These are phyloP conservation scores for Aspergillus asperescens DNA, from an alignment of 495 filamentous ascomycete species.

Conservation along the genomic window DNA sequence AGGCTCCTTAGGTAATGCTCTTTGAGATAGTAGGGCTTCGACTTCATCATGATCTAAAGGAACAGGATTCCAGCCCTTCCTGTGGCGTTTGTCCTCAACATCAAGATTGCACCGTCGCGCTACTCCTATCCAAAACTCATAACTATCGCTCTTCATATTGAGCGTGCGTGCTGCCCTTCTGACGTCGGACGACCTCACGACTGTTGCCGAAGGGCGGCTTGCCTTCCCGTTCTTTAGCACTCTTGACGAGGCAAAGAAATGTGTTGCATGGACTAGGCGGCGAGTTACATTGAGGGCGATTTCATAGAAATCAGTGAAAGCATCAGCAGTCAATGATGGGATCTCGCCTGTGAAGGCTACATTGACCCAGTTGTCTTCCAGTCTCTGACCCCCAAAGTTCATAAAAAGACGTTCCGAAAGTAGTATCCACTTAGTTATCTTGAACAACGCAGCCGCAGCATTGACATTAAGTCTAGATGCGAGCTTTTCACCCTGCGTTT, in stretches of 20 bases:
- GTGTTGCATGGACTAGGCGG: slow-evolving; percentile 58
- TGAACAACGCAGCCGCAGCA: slow-evolving; percentile 54
- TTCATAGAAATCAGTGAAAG: slow-evolving; percentile 69
- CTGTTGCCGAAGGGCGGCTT: slow-evolving; percentile 25
- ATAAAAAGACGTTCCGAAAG: slow-evolving; percentile 70
- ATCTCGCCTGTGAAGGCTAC: slow-evolving; percentile 42
- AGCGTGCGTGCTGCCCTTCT: slow-evolving; percentile 53
- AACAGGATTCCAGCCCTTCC: slow-evolving; percentile 25
- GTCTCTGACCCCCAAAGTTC: slow-evolving; percentile 53
- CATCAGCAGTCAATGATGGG: slow-evolving; percentile 63
- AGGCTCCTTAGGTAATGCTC: neutral
- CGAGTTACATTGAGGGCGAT: slow-evolving; percentile 60
- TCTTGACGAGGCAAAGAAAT: slow-evolving; percentile 62
- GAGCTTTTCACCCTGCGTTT: slow-evolving; percentile 1
- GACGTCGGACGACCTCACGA: slow-evolving; percentile 58
- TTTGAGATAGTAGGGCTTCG: slow-evolving; percentile 42
- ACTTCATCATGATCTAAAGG: slow-evolving; percentile 50
- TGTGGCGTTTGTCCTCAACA: slow-evolving; percentile 45
- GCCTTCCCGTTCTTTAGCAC: slow-evolving; percentile 39
- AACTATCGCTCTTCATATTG: slow-evolving; percentile 32
- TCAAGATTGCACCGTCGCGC: slow-evolving; percentile 55
- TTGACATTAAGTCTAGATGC: slow-evolving; percentile 21
- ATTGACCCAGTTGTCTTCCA: slow-evolving; percentile 62
- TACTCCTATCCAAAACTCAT: slow-evolving; percentile 54
- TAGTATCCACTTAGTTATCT: slow-evolving; percentile 54